phyloP scores from a whole-genome alignment of 2,329 filamentous ascomycete genomes.

The Colletotrichum chrysophilum region DNA sequence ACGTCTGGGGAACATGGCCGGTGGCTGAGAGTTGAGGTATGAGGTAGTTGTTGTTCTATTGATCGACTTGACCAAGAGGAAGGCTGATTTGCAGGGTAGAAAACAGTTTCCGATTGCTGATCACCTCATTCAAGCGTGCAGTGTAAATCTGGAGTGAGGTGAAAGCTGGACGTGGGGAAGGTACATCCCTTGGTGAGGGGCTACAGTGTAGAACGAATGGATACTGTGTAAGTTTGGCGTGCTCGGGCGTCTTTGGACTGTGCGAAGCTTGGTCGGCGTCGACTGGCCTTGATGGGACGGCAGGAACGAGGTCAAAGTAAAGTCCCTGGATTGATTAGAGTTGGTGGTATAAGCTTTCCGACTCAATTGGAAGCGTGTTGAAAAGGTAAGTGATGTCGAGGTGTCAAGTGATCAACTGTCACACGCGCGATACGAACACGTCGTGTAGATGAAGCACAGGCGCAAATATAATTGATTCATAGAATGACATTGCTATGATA shows the following conservation, averaged over 20 bases:
- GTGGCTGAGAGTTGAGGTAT: not conserved
- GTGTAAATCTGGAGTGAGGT: constrained; percentile 12
- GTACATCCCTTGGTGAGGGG: constrained; percentile 11
- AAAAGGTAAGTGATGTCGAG: not conserved
- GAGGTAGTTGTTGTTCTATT: not conserved
- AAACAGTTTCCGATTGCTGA: not conserved
- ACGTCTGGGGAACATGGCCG: not conserved
- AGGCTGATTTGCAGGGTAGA: not conserved
- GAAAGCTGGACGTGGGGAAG: constrained; percentile 8
- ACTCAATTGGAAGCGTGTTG: not conserved
- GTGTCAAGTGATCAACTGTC: not conserved
- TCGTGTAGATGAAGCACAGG: not conserved
- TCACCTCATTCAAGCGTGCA: not conserved
- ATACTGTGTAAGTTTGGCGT: not conserved
- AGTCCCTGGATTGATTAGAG: not conserved
- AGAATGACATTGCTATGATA: not conserved
- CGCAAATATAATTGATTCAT: not conserved
- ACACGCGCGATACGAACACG: not conserved
- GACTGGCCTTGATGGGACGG: not conserved
- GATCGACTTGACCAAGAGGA: not conserved
- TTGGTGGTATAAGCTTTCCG: not conserved
- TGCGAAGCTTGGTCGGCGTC: not conserved
- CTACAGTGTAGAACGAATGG: not conserved
- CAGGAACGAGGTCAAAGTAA: not conserved
- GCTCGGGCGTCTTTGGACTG: not conserved